Evolutionary conservation across 2,329 filamentous ascomycete genomes (phyloP), one percentile per base, ranked within the genome.

Genomic region (Cordyceps militaris): DNA sequence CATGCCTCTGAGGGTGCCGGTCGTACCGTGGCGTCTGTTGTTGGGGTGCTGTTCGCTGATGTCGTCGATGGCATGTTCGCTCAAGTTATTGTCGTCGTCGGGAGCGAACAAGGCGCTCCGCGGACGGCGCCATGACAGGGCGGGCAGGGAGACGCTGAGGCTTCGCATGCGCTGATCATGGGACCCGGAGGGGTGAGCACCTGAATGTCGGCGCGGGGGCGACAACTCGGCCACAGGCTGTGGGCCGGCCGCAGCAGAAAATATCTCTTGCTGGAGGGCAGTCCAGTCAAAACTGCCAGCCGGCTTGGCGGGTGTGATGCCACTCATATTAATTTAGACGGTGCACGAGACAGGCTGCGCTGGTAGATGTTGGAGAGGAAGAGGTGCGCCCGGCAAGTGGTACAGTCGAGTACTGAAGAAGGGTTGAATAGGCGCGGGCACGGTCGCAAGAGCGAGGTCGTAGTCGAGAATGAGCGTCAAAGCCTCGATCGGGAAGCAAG

Each of bases 141-240:
- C 79, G 49, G 78, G 71, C 14, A 80, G 64, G 7, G 78, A 79
- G 49, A 78, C 69, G 66, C 78, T 82, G 64, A 78, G 69, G 67
- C 77, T 80, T 54, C 78, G 74, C 40, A 73, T 69, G 23, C 75
- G 75, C 46, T 70, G 71, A n/a, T 71, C 68, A 56, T 69, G 69
- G 48, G 67, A 61, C 16, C 63, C 61, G 21, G n/a, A n/a, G n/a
- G 59, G 36, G 60, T 63, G 56, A 48, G 58, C 5, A 42, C 28
- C 50, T 26, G 32, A 11, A 44, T 21, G 16, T 14, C 23, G 50
- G 34, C 50, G 56, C 32, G 40, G 19, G 50, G 28, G 42, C 19
- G 56, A n/a, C n/a, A 43, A 24, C 26, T 52, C 32, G n/a, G 24
- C 19, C 24, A 32, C n/a, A 34, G 49, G 10, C 42, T 48, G 32